These are phyloP conservation scores for Iris macrosiphon DNA, from an alignment of 106 monocot species.

Conservation along the genomic window DNA sequence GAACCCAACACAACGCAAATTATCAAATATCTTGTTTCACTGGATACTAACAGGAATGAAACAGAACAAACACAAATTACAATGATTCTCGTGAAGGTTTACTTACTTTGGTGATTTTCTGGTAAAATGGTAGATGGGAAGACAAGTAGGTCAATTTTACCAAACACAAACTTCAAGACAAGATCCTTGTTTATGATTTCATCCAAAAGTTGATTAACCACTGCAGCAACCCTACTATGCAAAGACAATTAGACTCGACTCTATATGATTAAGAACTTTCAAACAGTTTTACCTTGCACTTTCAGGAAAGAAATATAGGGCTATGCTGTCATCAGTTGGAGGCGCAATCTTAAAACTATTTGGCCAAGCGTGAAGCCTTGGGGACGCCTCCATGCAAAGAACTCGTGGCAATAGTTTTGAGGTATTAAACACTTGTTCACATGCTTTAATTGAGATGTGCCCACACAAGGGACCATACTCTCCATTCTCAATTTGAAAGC, in stretches of 20 bases:
- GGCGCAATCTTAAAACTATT: slow-evolving; percentile 23
- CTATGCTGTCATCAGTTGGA: slow-evolving; percentile 33
- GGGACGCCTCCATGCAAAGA: slow-evolving; percentile 12
- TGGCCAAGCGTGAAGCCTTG: slow-evolving; percentile 21
- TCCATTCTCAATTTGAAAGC: slow-evolving; percentile 14
- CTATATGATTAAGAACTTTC: not conserved
- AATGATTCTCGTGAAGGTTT: no score
- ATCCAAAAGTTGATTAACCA: slow-evolving; percentile 27
- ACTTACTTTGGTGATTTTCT: slow-evolving; percentile 27
- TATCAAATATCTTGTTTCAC: no score
- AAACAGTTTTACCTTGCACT: slow-evolving; percentile 13
- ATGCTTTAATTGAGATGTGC: slow-evolving; percentile 35
- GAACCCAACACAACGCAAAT: no score
- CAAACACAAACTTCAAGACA: slow-evolving; percentile 27
- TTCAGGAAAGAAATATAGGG: slow-evolving; percentile 34
- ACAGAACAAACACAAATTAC: no score
- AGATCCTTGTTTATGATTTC: slow-evolving; percentile 34
- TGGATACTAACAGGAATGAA: no score
- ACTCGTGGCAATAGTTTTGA: slow-evolving; percentile 21
- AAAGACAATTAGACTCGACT: not conserved
- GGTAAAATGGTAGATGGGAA: slow-evolving; percentile 47
- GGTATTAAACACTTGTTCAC: slow-evolving; percentile 16
- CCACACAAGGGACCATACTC: slow-evolving; percentile 27
- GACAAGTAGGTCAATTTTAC: slow-evolving; percentile 39
- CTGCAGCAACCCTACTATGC: slow-evolving; percentile 17